Evolutionary conservation across 768 basidiomycete species (phyloP), one percentile per base, ranked within the genome.

Genomic region (Mycena amicta): DNA sequence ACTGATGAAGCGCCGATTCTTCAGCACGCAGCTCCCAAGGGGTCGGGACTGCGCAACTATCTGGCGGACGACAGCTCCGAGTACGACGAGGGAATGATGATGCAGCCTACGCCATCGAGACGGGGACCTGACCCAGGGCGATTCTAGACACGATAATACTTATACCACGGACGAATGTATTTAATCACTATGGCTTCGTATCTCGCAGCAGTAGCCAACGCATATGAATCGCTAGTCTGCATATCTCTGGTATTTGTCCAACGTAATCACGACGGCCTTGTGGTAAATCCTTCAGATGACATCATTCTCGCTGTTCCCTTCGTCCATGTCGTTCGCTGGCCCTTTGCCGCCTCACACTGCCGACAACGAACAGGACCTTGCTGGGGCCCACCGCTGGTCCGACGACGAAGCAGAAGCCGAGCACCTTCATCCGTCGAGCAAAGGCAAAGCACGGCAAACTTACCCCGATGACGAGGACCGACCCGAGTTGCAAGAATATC

Each of bases 1-100:
- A 77, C 78, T 66, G 87, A 87, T 58, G 89, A 88, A 43, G 72
- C 75, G 30, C 83, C 83, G 6, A 84, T 88, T 62, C 66, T 86
- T 27, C 80, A 77, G 37, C 74, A 78, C 49, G 72, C 75, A 25
- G 73, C 72, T 18, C 75, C 78, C 5, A 87, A 85, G 68, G 76
- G 79, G 4, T 82, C 85, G 18, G 83, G 86, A 12, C 72, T 88
- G 65, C 78, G 80, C 52, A 72, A 81, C 58, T 80, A 84, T 57
- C 71, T 84, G 60, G 77, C 77, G 22, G 82, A 81, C 61, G 79
- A 82, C 40, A 74, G 74, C 61, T 77, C 77, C 58, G 81, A 81
- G 53, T 77, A 77, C 61, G 82, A 85, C 56, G 82, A 84, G 15
- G 75, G 77, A 41, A 66, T 80, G 58, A 75, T 77, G 72, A 75